Evolutionary conservation across 306 rosid genomes (phyloP).

Genomic region (Cicer yamashitae): DNA sequence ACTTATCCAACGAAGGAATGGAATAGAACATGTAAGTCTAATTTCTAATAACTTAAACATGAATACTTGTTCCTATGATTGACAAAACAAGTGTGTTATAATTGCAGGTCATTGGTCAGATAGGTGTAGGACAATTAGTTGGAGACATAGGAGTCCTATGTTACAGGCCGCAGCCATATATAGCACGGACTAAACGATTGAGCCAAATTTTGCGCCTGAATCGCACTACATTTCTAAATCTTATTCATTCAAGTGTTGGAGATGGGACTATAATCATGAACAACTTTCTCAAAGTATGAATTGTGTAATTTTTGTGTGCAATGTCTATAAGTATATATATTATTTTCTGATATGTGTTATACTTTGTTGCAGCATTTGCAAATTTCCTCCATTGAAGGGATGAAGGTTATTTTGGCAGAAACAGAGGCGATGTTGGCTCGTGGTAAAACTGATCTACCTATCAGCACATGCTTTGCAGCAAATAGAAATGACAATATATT

Average conservation of each 20-base stretch:
- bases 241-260: conserved; percentile 70
- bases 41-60: conserved; percentile 18
- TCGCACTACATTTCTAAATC: conserved; percentile 63
- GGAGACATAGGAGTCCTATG: conserved; percentile 85
- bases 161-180: conserved; percentile 74
- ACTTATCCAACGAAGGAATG: conserved; percentile 51
- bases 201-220: conserved; percentile 75
- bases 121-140: conserved; percentile 55
- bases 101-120: conserved; percentile 66
- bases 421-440: conserved; percentile 62
- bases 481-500: conserved; percentile 55
- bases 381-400: conserved; percentile 46
- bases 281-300: conserved; percentile 69
- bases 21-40: conserved; percentile 67
- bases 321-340: not conserved
- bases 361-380: conserved; percentile 59
- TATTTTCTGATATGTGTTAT: not conserved
- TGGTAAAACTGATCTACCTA: conserved; percentile 67
- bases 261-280: conserved; percentile 72
- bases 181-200: conserved; percentile 73
- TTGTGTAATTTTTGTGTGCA: conserved; percentile 37
- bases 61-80: conserved; percentile 15
- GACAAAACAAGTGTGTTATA: conserved; percentile 31
- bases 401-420: conserved; percentile 59
- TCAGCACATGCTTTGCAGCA: conserved; percentile 73